Conservation (phyloP, 1,284 basidiomycete genomes). For the Ganoderma resinaceum region DNA sequence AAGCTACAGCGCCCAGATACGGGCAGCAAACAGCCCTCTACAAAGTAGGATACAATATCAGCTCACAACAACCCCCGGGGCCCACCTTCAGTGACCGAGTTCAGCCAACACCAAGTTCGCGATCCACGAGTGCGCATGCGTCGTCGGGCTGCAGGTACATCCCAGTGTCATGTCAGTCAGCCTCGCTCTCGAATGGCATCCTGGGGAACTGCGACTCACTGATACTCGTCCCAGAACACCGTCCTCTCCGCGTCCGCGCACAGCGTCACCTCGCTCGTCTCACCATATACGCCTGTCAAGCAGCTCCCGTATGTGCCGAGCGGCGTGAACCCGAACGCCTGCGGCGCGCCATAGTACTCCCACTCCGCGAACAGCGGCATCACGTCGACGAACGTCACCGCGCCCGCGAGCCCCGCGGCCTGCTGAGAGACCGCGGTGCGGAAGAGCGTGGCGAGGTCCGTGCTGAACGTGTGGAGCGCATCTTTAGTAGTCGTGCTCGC, state of each 20-base stretch:
- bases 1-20: not conserved
- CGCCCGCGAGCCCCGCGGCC: not conserved
- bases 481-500: not conserved
- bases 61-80: not conserved
- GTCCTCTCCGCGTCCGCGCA: constrained; percentile 12
- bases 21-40: not conserved
- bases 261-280: constrained; percentile 12
- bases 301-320: constrained; percentile 18
- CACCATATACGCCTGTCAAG: constrained; percentile 14
- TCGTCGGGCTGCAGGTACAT: constrained; percentile 11
- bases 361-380: constrained; percentile 14
- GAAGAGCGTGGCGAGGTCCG: constrained; percentile 8
- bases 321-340: constrained; percentile 13
- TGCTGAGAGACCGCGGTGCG: not conserved
- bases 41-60: not conserved
- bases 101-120: constrained; percentile 11
- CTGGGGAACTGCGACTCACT: constrained; percentile 18
- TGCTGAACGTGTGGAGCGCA: not conserved
- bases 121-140: constrained; percentile 19
- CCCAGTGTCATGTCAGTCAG: not conserved
- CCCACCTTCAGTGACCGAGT: not conserved
- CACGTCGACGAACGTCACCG: constrained; percentile 6
- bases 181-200: no score
- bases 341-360: constrained; percentile 12
- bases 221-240: constrained; percentile 23